Percentiles rank a stretch among this genome's conserved stretches.
These are phyloP conservation scores for Cyclotella baltica DNA, from an alignment of 108 stramenopile species.

Conservation along the genomic window DNA sequence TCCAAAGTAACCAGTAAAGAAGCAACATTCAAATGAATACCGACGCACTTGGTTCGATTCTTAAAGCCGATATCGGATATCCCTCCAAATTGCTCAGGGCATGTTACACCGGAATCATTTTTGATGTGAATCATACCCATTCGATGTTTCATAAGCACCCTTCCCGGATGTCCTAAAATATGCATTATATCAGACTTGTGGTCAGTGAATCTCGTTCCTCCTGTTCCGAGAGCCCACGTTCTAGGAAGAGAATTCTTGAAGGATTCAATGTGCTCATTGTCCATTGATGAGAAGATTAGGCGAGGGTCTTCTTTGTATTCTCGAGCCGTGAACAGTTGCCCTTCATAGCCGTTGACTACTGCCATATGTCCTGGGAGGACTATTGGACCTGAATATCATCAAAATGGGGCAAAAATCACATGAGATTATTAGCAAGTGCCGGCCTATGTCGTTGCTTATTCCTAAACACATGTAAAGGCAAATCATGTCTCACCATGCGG, in stretches of 20 bases:
- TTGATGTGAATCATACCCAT: conserved; percentile 40
- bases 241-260: conserved; percentile 17
- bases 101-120: conserved; percentile 19
- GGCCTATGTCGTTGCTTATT: background rate
- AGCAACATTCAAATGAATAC: background rate
- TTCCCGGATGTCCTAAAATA: conserved; percentile 26
- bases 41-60: background rate
- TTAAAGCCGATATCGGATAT: background rate
- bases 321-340: conserved; percentile 15
- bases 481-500: conserved; percentile 10
- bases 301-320: conserved; percentile 28
- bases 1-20: background rate
- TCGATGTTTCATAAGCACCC: conserved; percentile 36
- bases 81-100: conserved; percentile 9
- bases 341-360: conserved; percentile 30
- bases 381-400: conserved; percentile 17
- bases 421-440: background rate
- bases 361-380: conserved; percentile 29
- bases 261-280: conserved; percentile 4
- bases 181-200: conserved; percentile 5
- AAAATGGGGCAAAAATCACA: background rate
- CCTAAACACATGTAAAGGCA: background rate
- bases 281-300: background rate
- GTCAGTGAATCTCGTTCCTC: conserved; percentile 7
- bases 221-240: conserved; percentile 10